Conservation (phyloP, 1,284 basidiomycete genomes). For the Fomes fomentarius region DNA sequence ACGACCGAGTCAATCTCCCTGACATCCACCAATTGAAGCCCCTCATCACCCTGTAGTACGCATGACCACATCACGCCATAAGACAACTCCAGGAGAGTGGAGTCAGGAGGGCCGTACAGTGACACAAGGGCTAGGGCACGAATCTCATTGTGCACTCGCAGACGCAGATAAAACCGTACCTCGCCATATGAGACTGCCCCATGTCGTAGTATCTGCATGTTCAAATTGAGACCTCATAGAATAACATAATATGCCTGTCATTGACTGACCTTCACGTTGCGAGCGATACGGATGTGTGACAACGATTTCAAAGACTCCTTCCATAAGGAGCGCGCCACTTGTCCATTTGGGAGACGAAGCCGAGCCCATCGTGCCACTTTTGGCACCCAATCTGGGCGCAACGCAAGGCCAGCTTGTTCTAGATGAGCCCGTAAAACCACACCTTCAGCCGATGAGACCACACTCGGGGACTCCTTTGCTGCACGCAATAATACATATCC, state of each 20-base stretch:
- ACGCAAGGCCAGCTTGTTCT: neutral
- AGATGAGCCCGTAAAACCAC: neutral
- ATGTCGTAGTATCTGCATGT: too few relatives aligned
- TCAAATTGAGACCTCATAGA: neutral
- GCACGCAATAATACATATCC: neutral
- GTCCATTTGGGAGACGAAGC: neutral
- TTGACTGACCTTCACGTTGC: neutral
- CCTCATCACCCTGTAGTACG: neutral
- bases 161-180: neutral
- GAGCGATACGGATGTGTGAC: neutral
- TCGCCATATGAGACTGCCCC: neutral
- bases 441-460: neutral
- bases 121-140: slow-evolving; percentile 6
- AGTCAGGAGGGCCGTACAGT: neutral
- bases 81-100: neutral
- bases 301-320: neutral
- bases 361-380: neutral
- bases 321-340: neutral
- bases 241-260: neutral
- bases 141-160: neutral
- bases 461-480: neutral
- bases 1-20: slow-evolving; percentile 7
- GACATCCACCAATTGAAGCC: slow-evolving; percentile 4
- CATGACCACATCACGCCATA: slow-evolving; percentile 4
- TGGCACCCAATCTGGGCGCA: neutral